Evolutionary conservation across 768 basidiomycete genomes (phyloP), one percentile per base, ranked within the genome.

Genomic region (Mycena sanguinolenta): DNA sequence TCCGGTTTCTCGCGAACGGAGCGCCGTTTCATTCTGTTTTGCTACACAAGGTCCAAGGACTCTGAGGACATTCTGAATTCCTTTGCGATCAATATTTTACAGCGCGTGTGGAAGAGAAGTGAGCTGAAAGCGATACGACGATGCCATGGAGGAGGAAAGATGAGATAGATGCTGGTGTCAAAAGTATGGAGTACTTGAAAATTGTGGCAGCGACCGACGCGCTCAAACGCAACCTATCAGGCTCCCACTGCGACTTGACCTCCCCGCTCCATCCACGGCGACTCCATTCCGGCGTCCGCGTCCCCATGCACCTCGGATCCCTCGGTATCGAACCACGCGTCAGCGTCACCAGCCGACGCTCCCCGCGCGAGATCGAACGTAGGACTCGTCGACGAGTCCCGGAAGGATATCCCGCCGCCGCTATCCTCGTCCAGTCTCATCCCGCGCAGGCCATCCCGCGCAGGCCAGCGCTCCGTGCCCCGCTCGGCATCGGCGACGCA

Each of bases 281-380:
- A 62, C 7, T 62, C 44, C 60, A 59, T 10, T 60, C 54, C 62
- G 19, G 32, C 60, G 42, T 60, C 59, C 36, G 2, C 63, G 30
- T 70, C 70, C 55, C 54, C 65, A 27, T 19, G 53, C n/a, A 55
- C 30, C 34, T 70, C 69, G 30, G 71, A 72, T 52, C 67, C 73
- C 4, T 72, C 73, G 58, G 71, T 73, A 63, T 73, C 71, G 39
- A 73, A 67, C 71, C 71, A 73, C 49, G 19, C 25, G 38, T 73
- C 71, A 8, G 59, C 63, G 13, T 73, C 71, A 46, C 50, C 55
- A 2, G 36, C 17, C 4, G 59, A 66, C 17, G 60, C 65, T 2
- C 62, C 55, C n/a, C n/a, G n/a, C n/a, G n/a, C n/a, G n/a, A n/a
- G 42, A 14, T 70, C 63, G 30, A 25, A 54, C 38, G 32, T 25